Conservation (phyloP, 306 rosid genomes). For the Prunus fruticosa region DNA sequence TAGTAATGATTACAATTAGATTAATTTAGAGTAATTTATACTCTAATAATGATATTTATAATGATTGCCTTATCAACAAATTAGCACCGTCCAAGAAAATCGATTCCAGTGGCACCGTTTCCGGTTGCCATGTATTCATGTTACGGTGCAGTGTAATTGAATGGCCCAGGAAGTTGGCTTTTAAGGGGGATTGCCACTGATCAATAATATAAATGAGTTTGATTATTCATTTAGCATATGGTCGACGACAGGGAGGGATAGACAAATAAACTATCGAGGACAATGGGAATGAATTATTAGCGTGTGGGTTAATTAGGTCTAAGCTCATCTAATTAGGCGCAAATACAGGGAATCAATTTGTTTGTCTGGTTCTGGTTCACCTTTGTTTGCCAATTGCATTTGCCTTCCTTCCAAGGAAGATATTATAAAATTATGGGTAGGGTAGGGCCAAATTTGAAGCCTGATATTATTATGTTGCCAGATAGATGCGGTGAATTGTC, state of each 20-base stretch:
- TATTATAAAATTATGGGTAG: too few relatives aligned
- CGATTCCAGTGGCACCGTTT: not conserved
- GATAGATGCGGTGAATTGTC: constrained; percentile 8
- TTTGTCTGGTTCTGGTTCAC: not conserved
- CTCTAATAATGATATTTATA: too few relatives aligned
- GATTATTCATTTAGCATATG: too few relatives aligned
- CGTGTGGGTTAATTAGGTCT: not conserved
- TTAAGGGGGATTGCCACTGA: not conserved
- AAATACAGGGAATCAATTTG: not conserved
- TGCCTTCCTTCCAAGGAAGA: not conserved
- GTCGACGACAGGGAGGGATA: not conserved
- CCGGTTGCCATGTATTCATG: not conserved
- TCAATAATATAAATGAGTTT: not conserved
- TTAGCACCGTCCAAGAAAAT: not conserved
- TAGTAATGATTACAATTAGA: too few relatives aligned
- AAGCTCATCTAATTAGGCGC: not conserved
- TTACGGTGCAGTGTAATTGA: not conserved
- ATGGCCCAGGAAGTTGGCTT: not conserved
- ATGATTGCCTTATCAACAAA: too few relatives aligned
- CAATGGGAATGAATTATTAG: too few relatives aligned
- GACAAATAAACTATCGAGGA: not conserved
- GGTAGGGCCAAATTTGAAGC: too few relatives aligned
- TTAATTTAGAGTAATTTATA: too few relatives aligned
- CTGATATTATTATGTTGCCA: too few relatives aligned
- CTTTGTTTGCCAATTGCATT: not conserved